Conservation (phyloP, 2,329 filamentous ascomycete genomes). For the Pleomassaria siparia region DNA sequence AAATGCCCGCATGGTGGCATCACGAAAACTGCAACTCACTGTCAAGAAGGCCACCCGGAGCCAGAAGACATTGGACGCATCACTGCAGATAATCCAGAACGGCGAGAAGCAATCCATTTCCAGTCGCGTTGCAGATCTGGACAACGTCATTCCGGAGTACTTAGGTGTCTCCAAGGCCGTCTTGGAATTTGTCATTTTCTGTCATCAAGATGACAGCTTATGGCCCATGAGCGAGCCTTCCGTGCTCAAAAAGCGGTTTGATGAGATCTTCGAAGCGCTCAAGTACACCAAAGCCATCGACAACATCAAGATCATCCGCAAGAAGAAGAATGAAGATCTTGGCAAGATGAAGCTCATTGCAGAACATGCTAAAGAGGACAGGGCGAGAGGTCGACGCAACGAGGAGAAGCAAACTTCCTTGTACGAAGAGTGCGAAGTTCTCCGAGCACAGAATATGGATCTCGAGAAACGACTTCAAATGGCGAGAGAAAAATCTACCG, state of each 20-base stretch:
- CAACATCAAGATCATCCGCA: constrained; percentile 84
- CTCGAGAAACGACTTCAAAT: constrained; percentile 38
- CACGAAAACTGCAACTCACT: constrained; percentile 80
- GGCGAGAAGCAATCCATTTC: constrained; percentile 80
- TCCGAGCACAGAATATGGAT: constrained; percentile 26
- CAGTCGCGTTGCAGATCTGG: constrained; percentile 76
- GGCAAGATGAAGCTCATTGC: constrained; percentile 73
- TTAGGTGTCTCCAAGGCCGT: constrained; percentile 89
- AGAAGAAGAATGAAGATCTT: constrained; percentile 78
- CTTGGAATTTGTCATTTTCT: constrained; percentile 94
- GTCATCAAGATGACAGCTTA: constrained; percentile 94
- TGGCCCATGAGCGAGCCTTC: constrained; percentile 93
- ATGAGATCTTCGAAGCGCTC: constrained; percentile 95
- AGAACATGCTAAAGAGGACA: constrained; percentile 76
- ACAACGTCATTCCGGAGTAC: constrained; percentile 79
- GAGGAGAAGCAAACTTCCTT: constrained; percentile 58
- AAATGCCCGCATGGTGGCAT: constrained; percentile 77
- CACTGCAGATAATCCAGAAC: constrained; percentile 71
- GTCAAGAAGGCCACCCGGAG: constrained; percentile 77
- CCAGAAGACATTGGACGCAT: constrained; percentile 83
- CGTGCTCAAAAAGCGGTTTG: constrained; percentile 87
- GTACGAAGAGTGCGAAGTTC: constrained; percentile 64
- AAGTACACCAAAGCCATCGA: constrained; percentile 98
- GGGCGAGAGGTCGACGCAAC: constrained; percentile 74
- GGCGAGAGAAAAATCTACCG: constrained; percentile 55